Conservation (phyloP, 2,329 filamentous ascomycete genomes). For the Penicillium sp. region DNA sequence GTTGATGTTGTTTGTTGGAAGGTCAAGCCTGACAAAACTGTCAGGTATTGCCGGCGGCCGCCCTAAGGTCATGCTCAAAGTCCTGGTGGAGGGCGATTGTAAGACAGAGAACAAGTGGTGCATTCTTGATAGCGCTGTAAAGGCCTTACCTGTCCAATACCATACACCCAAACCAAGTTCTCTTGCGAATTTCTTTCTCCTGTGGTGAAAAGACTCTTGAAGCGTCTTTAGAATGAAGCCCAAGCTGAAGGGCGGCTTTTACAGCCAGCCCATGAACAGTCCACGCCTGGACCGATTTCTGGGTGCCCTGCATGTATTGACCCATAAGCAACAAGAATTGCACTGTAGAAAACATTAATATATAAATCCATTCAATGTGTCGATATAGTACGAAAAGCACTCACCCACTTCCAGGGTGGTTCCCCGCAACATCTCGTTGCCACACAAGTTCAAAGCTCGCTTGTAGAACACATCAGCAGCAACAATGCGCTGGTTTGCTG, state of each 20-base stretch:
- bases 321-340: not conserved
- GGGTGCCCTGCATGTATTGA: not conserved
- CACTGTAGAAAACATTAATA: not conserved
- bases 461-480: not conserved
- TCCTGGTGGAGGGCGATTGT: not conserved
- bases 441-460: not conserved
- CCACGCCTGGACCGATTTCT: not conserved
- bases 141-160: not conserved
- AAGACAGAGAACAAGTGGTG: not conserved
- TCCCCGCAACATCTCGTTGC: not conserved
- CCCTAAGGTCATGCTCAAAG: not conserved
- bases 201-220: not conserved
- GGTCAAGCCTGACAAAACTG: not conserved
- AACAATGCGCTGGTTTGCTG: not conserved
- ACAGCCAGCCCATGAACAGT: slow-evolving; percentile 1
- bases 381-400: not conserved
- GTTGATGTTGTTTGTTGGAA: not conserved
- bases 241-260: not conserved
- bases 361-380: not conserved
- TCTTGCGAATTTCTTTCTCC: not conserved
- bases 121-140: not conserved
- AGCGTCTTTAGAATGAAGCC: not conserved
- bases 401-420: not conserved
- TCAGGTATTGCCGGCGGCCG: not conserved
- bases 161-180: not conserved